Conservation (phyloP, 2,329 filamentous ascomycete species). For the Ophiognomonia clavigignenti-juglandacearum region DNA sequence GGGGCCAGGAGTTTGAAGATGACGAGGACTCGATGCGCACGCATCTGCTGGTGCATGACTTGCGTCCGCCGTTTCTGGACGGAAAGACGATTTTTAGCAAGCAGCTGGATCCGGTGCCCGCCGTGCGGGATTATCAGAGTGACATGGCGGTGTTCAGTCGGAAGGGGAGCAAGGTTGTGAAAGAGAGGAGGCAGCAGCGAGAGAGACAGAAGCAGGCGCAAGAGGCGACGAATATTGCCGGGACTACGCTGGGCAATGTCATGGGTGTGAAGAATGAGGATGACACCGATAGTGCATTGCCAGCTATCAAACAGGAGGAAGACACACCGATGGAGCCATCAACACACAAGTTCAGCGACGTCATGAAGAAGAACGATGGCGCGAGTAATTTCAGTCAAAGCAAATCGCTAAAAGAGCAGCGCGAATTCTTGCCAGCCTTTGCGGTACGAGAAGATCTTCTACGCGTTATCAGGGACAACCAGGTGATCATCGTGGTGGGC, state of each 20-base stretch:
- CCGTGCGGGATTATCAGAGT: slow-evolving; percentile 88
- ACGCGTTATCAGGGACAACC: slow-evolving; percentile 90
- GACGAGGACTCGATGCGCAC: slow-evolving; percentile 87
- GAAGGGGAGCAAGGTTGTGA: slow-evolving; percentile 90
- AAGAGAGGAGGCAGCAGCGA: slow-evolving; percentile 84
- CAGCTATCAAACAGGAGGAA: slow-evolving; percentile 68
- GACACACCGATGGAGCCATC: slow-evolving; percentile 23
- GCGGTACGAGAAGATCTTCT: slow-evolving; percentile 91
- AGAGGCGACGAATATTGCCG: slow-evolving; percentile 87
- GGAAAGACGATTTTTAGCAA: slow-evolving; percentile 96
- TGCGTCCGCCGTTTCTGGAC: slow-evolving; percentile 91
- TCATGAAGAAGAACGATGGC: slow-evolving; percentile 81
- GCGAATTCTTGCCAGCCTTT: slow-evolving; percentile 91
- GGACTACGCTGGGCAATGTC: slow-evolving; percentile 87
- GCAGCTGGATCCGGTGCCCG: slow-evolving; percentile 90
- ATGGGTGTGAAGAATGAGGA: slow-evolving; percentile 96
- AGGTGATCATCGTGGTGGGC: slow-evolving; percentile 93
- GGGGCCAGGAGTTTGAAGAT: slow-evolving; percentile 76
- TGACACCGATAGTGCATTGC: slow-evolving; percentile 82
- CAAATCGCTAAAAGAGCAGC: slow-evolving; percentile 84
- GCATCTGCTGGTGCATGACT: slow-evolving; percentile 87
- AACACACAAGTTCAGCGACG: slow-evolving; percentile 76
- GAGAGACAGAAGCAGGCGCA: slow-evolving; percentile 93
- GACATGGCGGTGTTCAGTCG: slow-evolving; percentile 98
- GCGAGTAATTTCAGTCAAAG: slow-evolving; percentile 90